These are phyloP conservation scores for Gamsiella multidivaricata DNA, from an alignment of 192 early-diverging fungal genomes.

Conservation along the genomic window DNA sequence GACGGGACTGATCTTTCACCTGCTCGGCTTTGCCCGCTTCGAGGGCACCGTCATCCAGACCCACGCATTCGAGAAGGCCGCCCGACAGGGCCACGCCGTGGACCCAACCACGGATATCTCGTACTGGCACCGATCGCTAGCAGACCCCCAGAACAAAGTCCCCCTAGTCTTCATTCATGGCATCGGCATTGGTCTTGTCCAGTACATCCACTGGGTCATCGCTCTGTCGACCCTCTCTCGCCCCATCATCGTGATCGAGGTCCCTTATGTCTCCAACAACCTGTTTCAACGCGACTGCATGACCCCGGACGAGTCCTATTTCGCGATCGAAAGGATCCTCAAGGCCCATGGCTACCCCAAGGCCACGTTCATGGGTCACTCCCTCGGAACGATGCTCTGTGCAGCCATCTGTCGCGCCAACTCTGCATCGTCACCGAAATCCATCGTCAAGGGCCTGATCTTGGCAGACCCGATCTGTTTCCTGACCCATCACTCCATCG, in stretches of 20 bases:
- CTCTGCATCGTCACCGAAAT: slow-evolving; percentile 47
- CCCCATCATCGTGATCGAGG: slow-evolving; percentile 64
- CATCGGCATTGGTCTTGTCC: slow-evolving; percentile 68
- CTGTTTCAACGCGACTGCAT: slow-evolving; percentile 64
- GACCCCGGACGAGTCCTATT: slow-evolving; percentile 63
- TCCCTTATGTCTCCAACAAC: slow-evolving; percentile 76
- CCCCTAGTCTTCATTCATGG: slow-evolving; percentile 79
- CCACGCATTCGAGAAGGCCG: slow-evolving; percentile 34
- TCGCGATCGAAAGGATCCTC: slow-evolving; percentile 67
- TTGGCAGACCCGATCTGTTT: slow-evolving; percentile 78
- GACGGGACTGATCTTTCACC: slow-evolving; percentile 8
- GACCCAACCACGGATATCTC: slow-evolving; percentile 32
- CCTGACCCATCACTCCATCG: slow-evolving; percentile 69
- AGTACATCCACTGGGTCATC: slow-evolving; percentile 65
- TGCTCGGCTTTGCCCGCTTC: slow-evolving; percentile 29
- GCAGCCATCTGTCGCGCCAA: slow-evolving; percentile 68
- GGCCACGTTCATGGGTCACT: slow-evolving; percentile 76
- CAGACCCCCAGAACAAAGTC: slow-evolving; percentile 40
- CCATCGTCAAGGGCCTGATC: slow-evolving; percentile 62
- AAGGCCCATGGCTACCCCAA: slow-evolving; percentile 57
- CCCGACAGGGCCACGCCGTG: neutral
- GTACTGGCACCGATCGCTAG: slow-evolving; percentile 33
- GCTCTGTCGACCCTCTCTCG: slow-evolving; percentile 57
- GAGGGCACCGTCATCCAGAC: slow-evolving; percentile 13
- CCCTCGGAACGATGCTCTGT: slow-evolving; percentile 69